Evolutionary conservation across 2,329 filamentous ascomycete genomes (phyloP), one percentile per base, ranked within the genome.

Genomic region (Didymella glomerata): DNA sequence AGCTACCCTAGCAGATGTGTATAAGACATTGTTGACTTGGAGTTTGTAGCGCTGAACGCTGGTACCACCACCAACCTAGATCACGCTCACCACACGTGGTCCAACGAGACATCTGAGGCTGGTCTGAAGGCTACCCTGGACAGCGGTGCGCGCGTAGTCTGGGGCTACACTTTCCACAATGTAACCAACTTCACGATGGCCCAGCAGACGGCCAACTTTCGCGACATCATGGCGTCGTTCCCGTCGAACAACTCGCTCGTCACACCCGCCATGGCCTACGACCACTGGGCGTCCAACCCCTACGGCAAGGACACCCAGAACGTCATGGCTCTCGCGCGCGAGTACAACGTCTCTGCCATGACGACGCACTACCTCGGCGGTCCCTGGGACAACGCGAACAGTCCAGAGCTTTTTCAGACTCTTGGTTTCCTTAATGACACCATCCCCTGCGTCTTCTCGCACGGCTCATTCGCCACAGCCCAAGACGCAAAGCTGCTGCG

Each of bases 401-500:
- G 20, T 53, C 56, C 50, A 54, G 24, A 71, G 1, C 62, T 80
- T 14, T 45, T 70, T 9, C 52, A 68, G 27, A 18, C 48, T 22
- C 48, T 64, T 6, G 54, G 60, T 11, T 61, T 64, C 48, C 77
- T 84, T 4, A 80, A 83, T 65, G 77, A 71, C 16, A 73, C 72
- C 28, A 79, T 79, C 13, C 82, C 84, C 0, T 71, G 86, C 3
- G 76, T 87, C 51, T 82, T 86, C 68, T 82, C 83, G 0, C 85
- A 86, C 64, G 83, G 77, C 0, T 77, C 74, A 14, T 83, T 77
- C 69, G 68, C 85, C 18, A 80, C 79, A 0, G 67, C 76, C 0
- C 56, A 61, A 0, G 79, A 81, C 14, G 74, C 75, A 0, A 52
- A 70, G 1, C 74, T 84, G 0, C 78, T 87, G 0, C 81, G 82